Evolutionary conservation across 2,329 filamentous ascomycete genomes (phyloP).

Genomic region (Pseudocercospora fijiensis): DNA sequence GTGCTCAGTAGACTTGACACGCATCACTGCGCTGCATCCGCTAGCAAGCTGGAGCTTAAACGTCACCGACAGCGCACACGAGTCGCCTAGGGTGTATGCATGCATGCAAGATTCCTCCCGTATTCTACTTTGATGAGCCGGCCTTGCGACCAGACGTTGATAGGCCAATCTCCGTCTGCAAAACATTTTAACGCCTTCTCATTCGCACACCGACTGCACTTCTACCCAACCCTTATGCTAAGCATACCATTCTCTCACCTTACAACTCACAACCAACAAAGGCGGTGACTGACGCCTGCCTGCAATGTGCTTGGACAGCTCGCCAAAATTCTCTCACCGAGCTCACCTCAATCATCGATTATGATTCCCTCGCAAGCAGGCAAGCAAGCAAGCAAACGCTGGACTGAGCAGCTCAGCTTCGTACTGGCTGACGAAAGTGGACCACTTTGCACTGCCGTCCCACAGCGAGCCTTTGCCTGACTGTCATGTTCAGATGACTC

Average conservation of each 20-base stretch:
- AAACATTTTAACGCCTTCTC: constrained; percentile 8
- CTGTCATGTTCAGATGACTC: constrained; percentile 6
- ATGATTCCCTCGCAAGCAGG: not conserved
- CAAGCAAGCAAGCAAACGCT: not conserved
- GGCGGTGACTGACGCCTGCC: constrained; percentile 13
- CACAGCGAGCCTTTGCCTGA: constrained; percentile 2
- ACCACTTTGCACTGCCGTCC: constrained; percentile 11
- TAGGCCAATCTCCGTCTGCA: constrained; percentile 7
- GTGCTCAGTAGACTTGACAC: constrained; percentile 3
- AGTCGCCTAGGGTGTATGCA: no score
- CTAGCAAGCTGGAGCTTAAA: constrained; percentile 8
- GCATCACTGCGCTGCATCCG: constrained; percentile 1
- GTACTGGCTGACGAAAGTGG: not conserved
- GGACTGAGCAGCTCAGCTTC: not conserved
- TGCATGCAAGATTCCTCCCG: constrained; percentile 14
- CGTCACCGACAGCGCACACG: constrained; percentile 14
- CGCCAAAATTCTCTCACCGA: constrained; percentile 14
- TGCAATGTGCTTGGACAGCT: constrained; percentile 19
- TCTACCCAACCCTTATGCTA: constrained; percentile 16
- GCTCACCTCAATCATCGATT: not conserved
- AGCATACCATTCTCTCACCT: constrained; percentile 16
- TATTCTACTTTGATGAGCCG: not conserved
- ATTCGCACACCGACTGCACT: constrained; percentile 17
- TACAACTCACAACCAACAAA: constrained; percentile 13
- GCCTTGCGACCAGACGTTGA: constrained; percentile 11